These are phyloP conservation scores for Aspergillus affinis DNA, from an alignment of 495 filamentous ascomycete genomes.

Conservation along the genomic window DNA sequence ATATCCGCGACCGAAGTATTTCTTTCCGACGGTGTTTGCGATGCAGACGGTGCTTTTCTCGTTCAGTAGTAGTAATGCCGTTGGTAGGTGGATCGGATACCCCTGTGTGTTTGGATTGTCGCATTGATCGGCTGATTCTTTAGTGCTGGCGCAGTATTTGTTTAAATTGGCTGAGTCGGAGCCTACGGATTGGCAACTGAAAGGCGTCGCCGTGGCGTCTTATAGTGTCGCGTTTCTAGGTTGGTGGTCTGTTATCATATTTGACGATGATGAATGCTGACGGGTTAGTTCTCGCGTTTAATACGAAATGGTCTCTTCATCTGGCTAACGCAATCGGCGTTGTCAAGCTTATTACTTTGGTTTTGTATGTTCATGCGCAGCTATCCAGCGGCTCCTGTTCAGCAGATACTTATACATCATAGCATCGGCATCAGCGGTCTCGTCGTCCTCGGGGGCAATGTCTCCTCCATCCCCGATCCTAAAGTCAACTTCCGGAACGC, in stretches of 20 bases:
- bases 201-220: constrained; percentile 60
- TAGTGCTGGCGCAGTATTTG: constrained; percentile 54
- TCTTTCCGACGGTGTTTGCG: constrained; percentile 62
- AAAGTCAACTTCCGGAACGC: constrained; percentile 57
- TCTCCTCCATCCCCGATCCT: constrained; percentile 50
- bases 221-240: constrained; percentile 55
- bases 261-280: constrained; percentile 1
- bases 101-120: background rate
- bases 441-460: constrained; percentile 60
- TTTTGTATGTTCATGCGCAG: constrained; percentile 46
- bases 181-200: constrained; percentile 56
- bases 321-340: constrained; percentile 56
- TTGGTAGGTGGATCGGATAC: constrained; percentile 32
- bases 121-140: background rate
- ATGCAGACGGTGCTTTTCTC: constrained; percentile 59
- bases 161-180: constrained; percentile 48
- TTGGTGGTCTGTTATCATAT: constrained; percentile 7
- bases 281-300: constrained; percentile 45
- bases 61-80: constrained; percentile 62
- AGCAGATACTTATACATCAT: background rate
- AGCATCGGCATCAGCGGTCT: constrained; percentile 58
- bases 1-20: constrained; percentile 59
- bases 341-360: constrained; percentile 54
- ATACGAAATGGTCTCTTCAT: constrained; percentile 54
- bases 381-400: too few relatives aligned